A percentile compares a stretch with the other conserved stretches of the same genome.
Conservation (phyloP, 305 asterid species). For the Fraxinus angustifolia region DNA sequence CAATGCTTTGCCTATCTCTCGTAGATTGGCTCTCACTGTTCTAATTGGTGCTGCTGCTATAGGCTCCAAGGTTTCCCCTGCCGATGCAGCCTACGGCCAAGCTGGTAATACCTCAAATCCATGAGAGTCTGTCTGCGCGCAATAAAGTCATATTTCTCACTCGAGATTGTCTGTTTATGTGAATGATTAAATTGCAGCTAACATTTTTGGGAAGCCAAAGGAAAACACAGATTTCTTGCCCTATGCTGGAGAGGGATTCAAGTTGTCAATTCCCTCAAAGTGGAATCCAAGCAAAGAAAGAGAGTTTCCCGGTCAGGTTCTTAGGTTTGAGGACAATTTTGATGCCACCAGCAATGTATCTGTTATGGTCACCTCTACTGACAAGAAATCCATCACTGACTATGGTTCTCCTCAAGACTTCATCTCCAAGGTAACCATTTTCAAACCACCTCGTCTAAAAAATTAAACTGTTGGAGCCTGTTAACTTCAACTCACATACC, state of each 20-base stretch:
- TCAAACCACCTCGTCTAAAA: background rate
- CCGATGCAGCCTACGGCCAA: conserved; percentile 97
- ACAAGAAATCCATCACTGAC: conserved; percentile 84
- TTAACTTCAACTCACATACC: background rate
- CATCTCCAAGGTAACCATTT: conserved; percentile 54
- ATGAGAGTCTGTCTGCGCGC: background rate
- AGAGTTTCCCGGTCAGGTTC: conserved; percentile 89
- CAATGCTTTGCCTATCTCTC: conserved; percentile 39
- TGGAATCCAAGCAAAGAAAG: conserved; percentile 92
- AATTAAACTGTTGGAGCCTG: background rate
- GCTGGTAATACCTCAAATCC: conserved; percentile 47
- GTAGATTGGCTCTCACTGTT: conserved; percentile 73
- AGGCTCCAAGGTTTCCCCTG: conserved; percentile 81
- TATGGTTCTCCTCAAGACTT: conserved; percentile 77
- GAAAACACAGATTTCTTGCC: conserved; percentile 67
- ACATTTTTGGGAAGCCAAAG: conserved; percentile 88
- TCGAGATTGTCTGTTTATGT: background rate
- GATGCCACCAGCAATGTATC: conserved; percentile 63
- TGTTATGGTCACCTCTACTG: conserved; percentile 64
- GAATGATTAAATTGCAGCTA: conserved; percentile 50
- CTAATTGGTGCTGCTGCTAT: conserved; percentile 80
- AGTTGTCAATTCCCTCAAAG: conserved; percentile 63
- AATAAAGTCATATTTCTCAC: background rate
- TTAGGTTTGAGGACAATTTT: conserved; percentile 89
- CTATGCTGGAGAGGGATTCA: conserved; percentile 71